Percentiles rank a stretch among this genome's conserved stretches.
Conservation (phyloP, 1,139 yeast genomes). For the Yamadazyma dendronema region DNA sequence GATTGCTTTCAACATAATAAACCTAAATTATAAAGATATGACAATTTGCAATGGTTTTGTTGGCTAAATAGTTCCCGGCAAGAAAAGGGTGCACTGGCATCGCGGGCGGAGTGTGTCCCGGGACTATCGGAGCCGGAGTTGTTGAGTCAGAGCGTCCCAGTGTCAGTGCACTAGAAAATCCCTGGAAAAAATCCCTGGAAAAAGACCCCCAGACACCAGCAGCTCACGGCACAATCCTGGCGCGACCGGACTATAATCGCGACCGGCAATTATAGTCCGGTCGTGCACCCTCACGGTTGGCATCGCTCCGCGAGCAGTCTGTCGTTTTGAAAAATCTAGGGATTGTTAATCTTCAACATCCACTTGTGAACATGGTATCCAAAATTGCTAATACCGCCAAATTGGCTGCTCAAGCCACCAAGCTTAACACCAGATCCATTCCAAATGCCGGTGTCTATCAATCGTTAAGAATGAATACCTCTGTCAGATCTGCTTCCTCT, state of each 20-base stretch:
- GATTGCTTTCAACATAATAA: too few relatives aligned
- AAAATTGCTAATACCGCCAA: slow-evolving; percentile 47
- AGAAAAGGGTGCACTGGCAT: not conserved
- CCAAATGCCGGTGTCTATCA: slow-evolving; percentile 31
- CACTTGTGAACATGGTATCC: slow-evolving; percentile 25
- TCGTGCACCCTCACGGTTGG: slow-evolving; percentile 12
- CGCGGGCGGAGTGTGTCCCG: not conserved
- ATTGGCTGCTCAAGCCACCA: slow-evolving; percentile 40
- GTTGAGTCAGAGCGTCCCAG: too few relatives aligned
- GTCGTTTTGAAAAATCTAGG: slow-evolving; percentile 1
- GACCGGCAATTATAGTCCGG: not conserved
- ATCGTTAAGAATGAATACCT: slow-evolving; percentile 34
- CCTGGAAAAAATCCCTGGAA: too few relatives aligned
- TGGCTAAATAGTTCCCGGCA: not conserved
- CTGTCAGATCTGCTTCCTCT: slow-evolving; percentile 40
- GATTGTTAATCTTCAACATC: slow-evolving; percentile 1
- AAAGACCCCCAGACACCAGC: not conserved
- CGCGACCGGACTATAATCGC: too few relatives aligned
- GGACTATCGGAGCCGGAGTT: too few relatives aligned
- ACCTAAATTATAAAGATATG: too few relatives aligned
- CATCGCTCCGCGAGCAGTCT: slow-evolving; percentile 12
- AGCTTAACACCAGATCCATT: slow-evolving; percentile 17
- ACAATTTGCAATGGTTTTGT: too few relatives aligned
- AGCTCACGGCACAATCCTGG: not conserved
- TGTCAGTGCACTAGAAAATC: too few relatives aligned